Evolutionary conservation across 1,284 basidiomycete genomes (phyloP).

Genomic region (Gomphus sp.): DNA sequence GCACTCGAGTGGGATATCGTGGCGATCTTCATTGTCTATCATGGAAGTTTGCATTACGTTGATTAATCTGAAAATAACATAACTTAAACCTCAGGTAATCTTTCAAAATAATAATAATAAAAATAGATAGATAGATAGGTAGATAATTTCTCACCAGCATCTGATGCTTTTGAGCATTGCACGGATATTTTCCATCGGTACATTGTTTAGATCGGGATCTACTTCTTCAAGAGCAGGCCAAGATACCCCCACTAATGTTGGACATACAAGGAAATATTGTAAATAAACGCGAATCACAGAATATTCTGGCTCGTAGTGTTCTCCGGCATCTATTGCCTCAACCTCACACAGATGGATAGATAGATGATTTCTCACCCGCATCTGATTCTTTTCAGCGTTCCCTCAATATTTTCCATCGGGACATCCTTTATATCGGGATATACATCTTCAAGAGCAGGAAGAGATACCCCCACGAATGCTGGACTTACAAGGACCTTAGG

Average conservation of each 20-base stretch:
- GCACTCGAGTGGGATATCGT: conserved; percentile 22
- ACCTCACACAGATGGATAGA: not conserved
- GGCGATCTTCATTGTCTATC: conserved; percentile 17
- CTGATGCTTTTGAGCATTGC: not conserved
- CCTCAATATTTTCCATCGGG: not conserved
- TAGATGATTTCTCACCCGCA: not conserved
- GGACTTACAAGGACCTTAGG: not conserved
- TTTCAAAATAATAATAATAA: too few species aligned
- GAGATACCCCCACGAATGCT: not conserved
- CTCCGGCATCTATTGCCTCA: not conserved
- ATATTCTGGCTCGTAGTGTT: not conserved
- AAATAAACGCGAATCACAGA: not conserved
- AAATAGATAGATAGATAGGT: not conserved
- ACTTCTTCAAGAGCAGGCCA: not conserved
- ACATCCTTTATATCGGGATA: not conserved
- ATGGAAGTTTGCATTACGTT: not conserved
- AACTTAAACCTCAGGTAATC: too few species aligned
- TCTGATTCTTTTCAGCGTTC: not conserved
- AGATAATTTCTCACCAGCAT: not conserved
- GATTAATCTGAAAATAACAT: not conserved
- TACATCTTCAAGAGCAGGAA: not conserved
- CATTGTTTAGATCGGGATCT: not conserved
- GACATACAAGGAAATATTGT: not conserved
- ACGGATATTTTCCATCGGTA: not conserved
- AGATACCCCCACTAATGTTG: not conserved